These are phyloP conservation scores for Plasmodium malariae DNA, from an alignment of 169 alveolate species.

Conservation along the genomic window DNA sequence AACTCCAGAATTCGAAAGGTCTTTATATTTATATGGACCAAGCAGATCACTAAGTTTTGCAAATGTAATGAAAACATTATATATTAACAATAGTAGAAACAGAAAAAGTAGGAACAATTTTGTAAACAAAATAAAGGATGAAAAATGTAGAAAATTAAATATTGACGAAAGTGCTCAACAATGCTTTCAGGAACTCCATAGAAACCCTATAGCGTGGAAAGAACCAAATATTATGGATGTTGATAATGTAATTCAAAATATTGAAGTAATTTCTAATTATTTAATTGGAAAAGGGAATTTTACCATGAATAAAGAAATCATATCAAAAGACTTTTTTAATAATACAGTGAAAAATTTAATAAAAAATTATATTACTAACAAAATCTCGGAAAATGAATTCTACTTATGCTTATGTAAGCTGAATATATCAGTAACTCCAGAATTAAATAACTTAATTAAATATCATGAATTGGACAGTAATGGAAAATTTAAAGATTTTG, in stretches of 20 bases:
- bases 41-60: conserved; percentile 75
- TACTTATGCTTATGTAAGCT: conserved; percentile 43
- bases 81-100: conserved; percentile 50
- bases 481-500: conserved; percentile 73
- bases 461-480: conserved; percentile 65
- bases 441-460: conserved; percentile 54
- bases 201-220: conserved; percentile 72
- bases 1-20: conserved; percentile 74
- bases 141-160: conserved; percentile 47
- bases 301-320: conserved; percentile 26
- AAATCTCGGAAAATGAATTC: conserved; percentile 63
- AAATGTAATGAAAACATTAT: conserved; percentile 72
- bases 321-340: conserved; percentile 54
- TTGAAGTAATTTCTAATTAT: conserved; percentile 52
- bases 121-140: conserved; percentile 63
- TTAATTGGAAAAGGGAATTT: conserved; percentile 26
- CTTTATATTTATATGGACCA: conserved; percentile 68
- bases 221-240: conserved; percentile 51
- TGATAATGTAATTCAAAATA: conserved; percentile 40
- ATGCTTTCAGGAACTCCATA: conserved; percentile 25
- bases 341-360: conserved; percentile 63
- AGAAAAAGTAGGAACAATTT: conserved; percentile 58
- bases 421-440: conserved; percentile 63
- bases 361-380: conserved; percentile 56
- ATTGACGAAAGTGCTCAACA: conserved; percentile 50